Conservation (phyloP, 2,329 filamentous ascomycete species). For the Simplicillium sp. region DNA sequence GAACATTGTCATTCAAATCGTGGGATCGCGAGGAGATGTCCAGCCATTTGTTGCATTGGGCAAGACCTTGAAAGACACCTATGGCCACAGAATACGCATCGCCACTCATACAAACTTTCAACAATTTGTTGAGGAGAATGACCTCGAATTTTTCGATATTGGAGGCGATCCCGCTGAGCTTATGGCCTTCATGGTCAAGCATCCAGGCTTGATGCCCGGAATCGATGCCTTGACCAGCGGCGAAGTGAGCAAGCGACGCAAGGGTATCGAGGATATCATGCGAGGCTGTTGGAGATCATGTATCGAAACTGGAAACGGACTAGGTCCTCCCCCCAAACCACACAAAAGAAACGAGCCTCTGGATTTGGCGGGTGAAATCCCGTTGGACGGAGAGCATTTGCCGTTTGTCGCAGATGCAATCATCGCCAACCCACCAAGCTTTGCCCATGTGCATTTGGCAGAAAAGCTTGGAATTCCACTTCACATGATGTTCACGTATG, state of each 20-base stretch:
- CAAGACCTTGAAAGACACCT: slow-evolving; percentile 51
- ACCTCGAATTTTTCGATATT: slow-evolving; percentile 66
- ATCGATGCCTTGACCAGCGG: slow-evolving; percentile 68
- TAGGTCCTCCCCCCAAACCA: slow-evolving; percentile 35
- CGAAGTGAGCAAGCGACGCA: slow-evolving; percentile 65
- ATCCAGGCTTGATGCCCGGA: slow-evolving; percentile 76
- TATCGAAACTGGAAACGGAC: slow-evolving; percentile 66
- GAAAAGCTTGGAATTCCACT: slow-evolving; percentile 67
- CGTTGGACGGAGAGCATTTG: slow-evolving; percentile 29
- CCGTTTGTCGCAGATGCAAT: slow-evolving; percentile 81
- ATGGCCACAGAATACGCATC: slow-evolving; percentile 63
- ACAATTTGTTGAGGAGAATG: slow-evolving; percentile 58
- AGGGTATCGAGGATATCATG: slow-evolving; percentile 71
- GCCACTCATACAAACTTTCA: slow-evolving; percentile 65
- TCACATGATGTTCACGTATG: slow-evolving; percentile 85
- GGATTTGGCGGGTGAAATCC: slow-evolving; percentile 20
- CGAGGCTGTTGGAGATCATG: slow-evolving; percentile 81
- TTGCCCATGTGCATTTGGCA: slow-evolving; percentile 66
- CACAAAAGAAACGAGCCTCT: slow-evolving; percentile 38
- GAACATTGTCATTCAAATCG: slow-evolving; percentile 67
- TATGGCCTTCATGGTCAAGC: slow-evolving; percentile 89
- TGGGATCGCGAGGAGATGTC: slow-evolving; percentile 65
- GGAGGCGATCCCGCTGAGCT: slow-evolving; percentile 67
- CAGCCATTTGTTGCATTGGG: slow-evolving; percentile 68
- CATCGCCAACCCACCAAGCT: slow-evolving; percentile 70